These are phyloP conservation scores for Knufia petricola DNA, from an alignment of 2,329 filamentous ascomycete genomes.

Conservation along the genomic window DNA sequence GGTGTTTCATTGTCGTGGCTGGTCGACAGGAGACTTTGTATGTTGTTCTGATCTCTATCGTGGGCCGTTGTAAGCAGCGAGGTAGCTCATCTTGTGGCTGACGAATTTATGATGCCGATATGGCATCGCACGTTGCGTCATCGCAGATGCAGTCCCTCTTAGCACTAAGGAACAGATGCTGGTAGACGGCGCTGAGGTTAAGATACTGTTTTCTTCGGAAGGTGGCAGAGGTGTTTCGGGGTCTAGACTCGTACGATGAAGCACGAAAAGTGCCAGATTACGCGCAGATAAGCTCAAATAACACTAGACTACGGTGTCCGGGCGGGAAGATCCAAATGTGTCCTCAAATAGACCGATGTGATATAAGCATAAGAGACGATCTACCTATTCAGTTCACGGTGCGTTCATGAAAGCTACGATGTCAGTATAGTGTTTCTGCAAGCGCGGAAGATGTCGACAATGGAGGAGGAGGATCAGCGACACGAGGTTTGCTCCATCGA, in stretches of 20 bases:
- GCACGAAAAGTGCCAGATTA: background rate
- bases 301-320: background rate
- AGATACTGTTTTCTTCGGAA: background rate
- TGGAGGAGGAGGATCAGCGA: slow-evolving; percentile 6
- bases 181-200: background rate
- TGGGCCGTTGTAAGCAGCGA: no score
- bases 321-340: no score
- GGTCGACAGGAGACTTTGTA: background rate
- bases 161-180: background rate
- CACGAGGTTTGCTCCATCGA: slow-evolving; percentile 10
- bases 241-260: background rate
- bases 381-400: no score
- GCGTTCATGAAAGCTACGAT: background rate
- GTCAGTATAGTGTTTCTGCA: background rate
- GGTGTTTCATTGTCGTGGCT: slow-evolving; percentile 12
- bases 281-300: background rate
- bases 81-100: no score
- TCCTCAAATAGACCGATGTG: background rate
- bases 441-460: background rate
- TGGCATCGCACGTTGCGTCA: background rate
- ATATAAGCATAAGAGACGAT: no score
- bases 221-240: background rate
- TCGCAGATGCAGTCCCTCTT: background rate
- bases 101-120: no score
- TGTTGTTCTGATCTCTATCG: no score